A percentile compares a stretch with the other conserved stretches of the same genome.
Evolutionary conservation across 306 rosid genomes (phyloP).

Genomic region (Sechiopsis laciniata): DNA sequence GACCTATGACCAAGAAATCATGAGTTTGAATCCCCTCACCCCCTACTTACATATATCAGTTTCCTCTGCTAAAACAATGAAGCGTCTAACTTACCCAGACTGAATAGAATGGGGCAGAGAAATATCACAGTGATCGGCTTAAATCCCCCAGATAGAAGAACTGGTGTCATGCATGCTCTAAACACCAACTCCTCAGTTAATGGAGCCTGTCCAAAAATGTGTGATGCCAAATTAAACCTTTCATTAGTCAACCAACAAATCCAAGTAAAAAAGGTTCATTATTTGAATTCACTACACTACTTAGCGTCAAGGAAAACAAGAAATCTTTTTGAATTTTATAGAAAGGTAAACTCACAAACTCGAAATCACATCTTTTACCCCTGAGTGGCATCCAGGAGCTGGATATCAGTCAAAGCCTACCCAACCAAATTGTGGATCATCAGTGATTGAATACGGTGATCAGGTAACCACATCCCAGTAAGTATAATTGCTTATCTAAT

Average conservation of each 20-base stretch:
- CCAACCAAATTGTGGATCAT: constrained; percentile 1
- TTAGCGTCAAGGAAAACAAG: not conserved
- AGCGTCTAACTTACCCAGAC: constrained; percentile 57
- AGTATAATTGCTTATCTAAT: constrained; percentile 1
- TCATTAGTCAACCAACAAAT: constrained; percentile 12
- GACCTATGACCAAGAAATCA: too few species aligned
- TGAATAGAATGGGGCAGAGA: constrained; percentile 84
- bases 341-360: not conserved
- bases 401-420: not conserved
- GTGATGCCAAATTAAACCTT: not conserved
- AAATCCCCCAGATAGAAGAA: constrained; percentile 90
- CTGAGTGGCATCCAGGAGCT: too few species aligned
- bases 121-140: constrained; percentile 42
- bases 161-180: constrained; percentile 90
- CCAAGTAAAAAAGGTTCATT: constrained; percentile 1
- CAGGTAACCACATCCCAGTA: constrained; percentile 4
- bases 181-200: constrained; percentile 89
- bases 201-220: constrained; percentile 66
- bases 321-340: not conserved
- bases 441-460: constrained; percentile 2
- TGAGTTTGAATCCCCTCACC: too few species aligned
- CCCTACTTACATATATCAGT: not conserved
- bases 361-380: not conserved
- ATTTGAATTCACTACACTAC: not conserved
- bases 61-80: constrained; percentile 19